Evolutionary conservation across 306 rosid species (phyloP).

Genomic region (Rosa multiflora): DNA sequence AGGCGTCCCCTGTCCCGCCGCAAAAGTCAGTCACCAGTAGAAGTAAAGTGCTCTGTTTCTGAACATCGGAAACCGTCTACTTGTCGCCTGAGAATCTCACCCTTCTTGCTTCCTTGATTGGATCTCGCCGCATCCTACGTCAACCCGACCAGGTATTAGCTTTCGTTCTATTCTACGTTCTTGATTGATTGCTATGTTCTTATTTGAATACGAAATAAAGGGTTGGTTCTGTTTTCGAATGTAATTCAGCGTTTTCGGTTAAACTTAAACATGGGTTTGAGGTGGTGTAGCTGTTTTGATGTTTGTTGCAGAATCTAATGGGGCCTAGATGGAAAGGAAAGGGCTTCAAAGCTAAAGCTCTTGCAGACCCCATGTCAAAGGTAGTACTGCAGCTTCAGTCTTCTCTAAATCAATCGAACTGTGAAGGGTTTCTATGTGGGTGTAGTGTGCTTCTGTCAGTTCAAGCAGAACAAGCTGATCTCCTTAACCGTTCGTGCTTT

Average conservation of each 20-base stretch:
- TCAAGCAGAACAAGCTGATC: background rate
- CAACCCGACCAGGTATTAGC: background rate
- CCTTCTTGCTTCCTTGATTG: background rate
- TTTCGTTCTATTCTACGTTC: background rate
- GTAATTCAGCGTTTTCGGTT: too few relatives aligned
- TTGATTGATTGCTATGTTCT: background rate
- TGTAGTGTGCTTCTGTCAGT: background rate
- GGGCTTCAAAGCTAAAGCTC: background rate
- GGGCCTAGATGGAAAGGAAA: slow-evolving; percentile 5
- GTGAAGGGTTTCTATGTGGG: slow-evolving; percentile 2
- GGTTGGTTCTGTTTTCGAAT: too few relatives aligned
- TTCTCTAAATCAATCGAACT: background rate
- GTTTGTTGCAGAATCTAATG: background rate
- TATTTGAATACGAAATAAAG: background rate
- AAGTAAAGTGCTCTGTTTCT: background rate
- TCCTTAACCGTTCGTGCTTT: background rate
- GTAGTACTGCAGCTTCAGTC: background rate
- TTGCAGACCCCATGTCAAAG: background rate
- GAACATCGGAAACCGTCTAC: background rate
- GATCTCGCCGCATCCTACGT: background rate
- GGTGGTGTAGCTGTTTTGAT: background rate
- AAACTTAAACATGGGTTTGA: background rate
- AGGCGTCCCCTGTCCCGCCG: too few relatives aligned
- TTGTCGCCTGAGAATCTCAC: background rate
- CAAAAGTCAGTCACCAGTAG: too few relatives aligned